These are phyloP conservation scores for Bipolaris victoriae DNA, from an alignment of 2,329 filamentous ascomycete genomes.

Conservation along the genomic window DNA sequence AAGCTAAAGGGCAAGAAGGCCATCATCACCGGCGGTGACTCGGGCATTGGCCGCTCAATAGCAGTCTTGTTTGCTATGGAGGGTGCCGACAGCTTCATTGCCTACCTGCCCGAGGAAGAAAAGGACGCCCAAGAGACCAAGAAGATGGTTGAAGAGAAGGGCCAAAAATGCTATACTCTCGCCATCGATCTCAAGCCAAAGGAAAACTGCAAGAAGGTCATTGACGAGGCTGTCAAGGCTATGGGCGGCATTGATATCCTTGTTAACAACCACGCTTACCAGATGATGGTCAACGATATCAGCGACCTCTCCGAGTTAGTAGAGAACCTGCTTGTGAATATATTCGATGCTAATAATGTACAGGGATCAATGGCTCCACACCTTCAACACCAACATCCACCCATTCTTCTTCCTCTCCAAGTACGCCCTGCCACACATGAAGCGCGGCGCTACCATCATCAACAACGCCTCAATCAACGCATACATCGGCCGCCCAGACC, in stretches of 20 bases:
- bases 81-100: conserved; percentile 75
- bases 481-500: conserved; percentile 78
- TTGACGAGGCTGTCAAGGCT: conserved; percentile 69
- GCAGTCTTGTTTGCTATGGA: conserved; percentile 82
- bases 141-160: conserved; percentile 69
- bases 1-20: conserved; percentile 79
- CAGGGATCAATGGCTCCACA: conserved; percentile 78
- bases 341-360: conserved; percentile 16
- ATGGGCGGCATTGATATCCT: conserved; percentile 76
- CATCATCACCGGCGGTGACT: conserved; percentile 81
- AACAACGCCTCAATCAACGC: conserved; percentile 86
- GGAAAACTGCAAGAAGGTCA: conserved; percentile 71
- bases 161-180: conserved; percentile 68
- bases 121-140: conserved; percentile 77
- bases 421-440: conserved; percentile 76
- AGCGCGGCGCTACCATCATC: conserved; percentile 76
- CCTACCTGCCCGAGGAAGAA: conserved; percentile 77
- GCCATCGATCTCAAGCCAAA: conserved; percentile 68
- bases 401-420: conserved; percentile 82
- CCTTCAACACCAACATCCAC: conserved; percentile 85
- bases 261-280: conserved; percentile 74
- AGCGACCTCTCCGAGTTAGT: conserved; percentile 71
- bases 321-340: too few relatives aligned
- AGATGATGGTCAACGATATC: conserved; percentile 77
- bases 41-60: conserved; percentile 76